These are phyloP conservation scores for Epichloe gansuensis DNA, from an alignment of 2,329 filamentous ascomycete genomes.

Conservation along the genomic window DNA sequence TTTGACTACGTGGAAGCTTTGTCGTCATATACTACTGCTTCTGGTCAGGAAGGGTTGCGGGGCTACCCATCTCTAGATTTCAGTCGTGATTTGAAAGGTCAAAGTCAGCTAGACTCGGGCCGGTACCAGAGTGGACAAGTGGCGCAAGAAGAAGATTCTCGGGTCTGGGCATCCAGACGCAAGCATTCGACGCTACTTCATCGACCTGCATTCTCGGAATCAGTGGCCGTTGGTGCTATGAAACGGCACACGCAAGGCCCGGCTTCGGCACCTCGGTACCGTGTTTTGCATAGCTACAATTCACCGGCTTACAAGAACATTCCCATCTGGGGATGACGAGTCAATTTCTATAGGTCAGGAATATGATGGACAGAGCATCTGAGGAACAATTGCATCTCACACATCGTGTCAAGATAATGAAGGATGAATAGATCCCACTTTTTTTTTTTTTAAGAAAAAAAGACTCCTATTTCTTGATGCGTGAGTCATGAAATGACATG, in stretches of 20 bases:
- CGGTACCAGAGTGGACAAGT: neutral
- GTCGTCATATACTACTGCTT: neutral
- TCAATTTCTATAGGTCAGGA: neutral
- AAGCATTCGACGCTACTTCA: conserved; percentile 6
- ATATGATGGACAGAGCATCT: neutral
- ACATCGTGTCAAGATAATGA: neutral
- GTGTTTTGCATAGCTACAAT: conserved; percentile 46
- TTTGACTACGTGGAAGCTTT: neutral
- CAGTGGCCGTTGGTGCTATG: neutral
- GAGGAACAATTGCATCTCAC: neutral
- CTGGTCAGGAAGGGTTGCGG: neutral
- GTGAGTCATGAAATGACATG: too few species aligned
- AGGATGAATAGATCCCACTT: too few species aligned
- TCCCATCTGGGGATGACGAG: conserved; percentile 41
- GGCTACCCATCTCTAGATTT: too few species aligned
- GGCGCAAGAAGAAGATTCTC: neutral
- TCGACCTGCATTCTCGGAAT: conserved; percentile 5
- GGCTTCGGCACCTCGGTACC: conserved; percentile 31
- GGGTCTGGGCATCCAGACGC: neutral
- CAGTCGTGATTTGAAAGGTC: neutral
- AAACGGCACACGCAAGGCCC: conserved; percentile 7
- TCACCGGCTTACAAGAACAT: conserved; percentile 42
- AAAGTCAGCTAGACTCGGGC: neutral
- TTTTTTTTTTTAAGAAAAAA: too few species aligned
- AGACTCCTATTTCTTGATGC: too few species aligned